Percentiles rank a stretch among this genome's conserved stretches.
Conservation (phyloP, 768 basidiomycete genomes). For the Suillus tomentosus region DNA sequence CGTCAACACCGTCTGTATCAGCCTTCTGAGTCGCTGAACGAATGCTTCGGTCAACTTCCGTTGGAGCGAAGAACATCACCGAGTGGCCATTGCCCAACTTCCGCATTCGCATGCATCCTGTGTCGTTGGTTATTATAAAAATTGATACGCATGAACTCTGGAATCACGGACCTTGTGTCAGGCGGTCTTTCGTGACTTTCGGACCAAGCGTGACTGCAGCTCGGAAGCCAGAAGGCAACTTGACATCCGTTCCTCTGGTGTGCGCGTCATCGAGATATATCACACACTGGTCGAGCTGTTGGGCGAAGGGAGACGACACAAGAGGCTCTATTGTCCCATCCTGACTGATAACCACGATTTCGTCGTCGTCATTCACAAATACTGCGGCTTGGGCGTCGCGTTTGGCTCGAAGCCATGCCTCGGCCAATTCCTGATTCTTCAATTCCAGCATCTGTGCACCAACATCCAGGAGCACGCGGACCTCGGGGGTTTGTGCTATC, state of each 20-base stretch:
- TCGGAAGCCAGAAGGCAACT: constrained; percentile 34
- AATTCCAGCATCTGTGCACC: constrained; percentile 60
- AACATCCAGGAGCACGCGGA: constrained; percentile 54
- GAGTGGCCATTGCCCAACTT: constrained; percentile 49
- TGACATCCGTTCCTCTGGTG: constrained; percentile 42
- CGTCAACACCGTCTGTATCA: not conserved
- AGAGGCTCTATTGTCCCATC: constrained; percentile 33
- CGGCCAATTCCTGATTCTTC: constrained; percentile 42
- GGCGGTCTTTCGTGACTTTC: constrained; percentile 39
- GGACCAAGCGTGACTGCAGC: constrained; percentile 42
- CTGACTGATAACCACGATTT: constrained; percentile 33
- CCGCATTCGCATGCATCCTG: constrained; percentile 58
- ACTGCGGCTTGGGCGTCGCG: constrained; percentile 28
- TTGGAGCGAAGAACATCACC: constrained; percentile 48
- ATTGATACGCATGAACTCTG: not conserved
- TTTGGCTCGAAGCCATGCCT: constrained; percentile 40
- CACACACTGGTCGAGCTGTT: constrained; percentile 37
- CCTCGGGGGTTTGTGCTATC: constrained; percentile 36
- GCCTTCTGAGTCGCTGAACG: constrained; percentile 26
- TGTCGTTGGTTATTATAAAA: not conserved
- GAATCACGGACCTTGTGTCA: constrained; percentile 33
- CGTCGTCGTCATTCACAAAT: constrained; percentile 36
- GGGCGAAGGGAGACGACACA: constrained; percentile 33
- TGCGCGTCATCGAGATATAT: constrained; percentile 44
- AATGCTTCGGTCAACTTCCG: constrained; percentile 41